Conservation (phyloP, 23 red algal genomes). For the Pyropia haitanensis region DNA sequence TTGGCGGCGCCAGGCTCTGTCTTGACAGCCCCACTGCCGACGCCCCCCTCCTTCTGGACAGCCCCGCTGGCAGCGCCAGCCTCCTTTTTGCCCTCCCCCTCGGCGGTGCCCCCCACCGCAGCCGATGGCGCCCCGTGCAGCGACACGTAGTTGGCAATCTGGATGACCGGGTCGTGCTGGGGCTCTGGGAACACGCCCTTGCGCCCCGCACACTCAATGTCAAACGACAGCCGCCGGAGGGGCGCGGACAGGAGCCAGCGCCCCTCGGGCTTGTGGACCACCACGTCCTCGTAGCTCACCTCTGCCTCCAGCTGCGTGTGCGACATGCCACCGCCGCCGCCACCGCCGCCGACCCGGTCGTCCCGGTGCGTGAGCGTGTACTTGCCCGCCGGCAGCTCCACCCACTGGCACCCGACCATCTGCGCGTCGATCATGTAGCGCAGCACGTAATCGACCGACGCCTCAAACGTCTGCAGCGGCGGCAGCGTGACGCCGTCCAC, state of each 20-base stretch:
- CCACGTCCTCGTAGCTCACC: slow-evolving; percentile 26
- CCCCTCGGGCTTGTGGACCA: slow-evolving; percentile 76
- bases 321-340: no score
- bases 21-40: no score
- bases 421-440: slow-evolving; percentile 90
- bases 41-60: no score
- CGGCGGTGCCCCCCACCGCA: no score
- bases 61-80: no score
- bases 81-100: no score
- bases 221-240: slow-evolving; percentile 84
- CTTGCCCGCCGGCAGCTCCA: slow-evolving; percentile 56
- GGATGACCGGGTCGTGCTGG: slow-evolving; percentile 87
- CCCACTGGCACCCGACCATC: slow-evolving; percentile 88
- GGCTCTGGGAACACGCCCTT: slow-evolving; percentile 96
- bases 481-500: slow-evolving; percentile 11
- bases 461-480: slow-evolving; percentile 62
- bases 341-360: background rate
- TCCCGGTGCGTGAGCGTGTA: slow-evolving; percentile 18
- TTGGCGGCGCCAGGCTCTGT: slow-evolving; percentile 1
- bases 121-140: slow-evolving; percentile 20
- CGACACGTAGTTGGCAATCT: slow-evolving; percentile 94
- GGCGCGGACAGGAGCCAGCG: slow-evolving; percentile 79
- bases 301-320: slow-evolving; percentile 67
- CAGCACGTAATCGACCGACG: slow-evolving; percentile 74
- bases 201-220: slow-evolving; percentile 91